These are phyloP conservation scores for Suillus decipiens DNA, from an alignment of 768 basidiomycete species.

Conservation along the genomic window DNA sequence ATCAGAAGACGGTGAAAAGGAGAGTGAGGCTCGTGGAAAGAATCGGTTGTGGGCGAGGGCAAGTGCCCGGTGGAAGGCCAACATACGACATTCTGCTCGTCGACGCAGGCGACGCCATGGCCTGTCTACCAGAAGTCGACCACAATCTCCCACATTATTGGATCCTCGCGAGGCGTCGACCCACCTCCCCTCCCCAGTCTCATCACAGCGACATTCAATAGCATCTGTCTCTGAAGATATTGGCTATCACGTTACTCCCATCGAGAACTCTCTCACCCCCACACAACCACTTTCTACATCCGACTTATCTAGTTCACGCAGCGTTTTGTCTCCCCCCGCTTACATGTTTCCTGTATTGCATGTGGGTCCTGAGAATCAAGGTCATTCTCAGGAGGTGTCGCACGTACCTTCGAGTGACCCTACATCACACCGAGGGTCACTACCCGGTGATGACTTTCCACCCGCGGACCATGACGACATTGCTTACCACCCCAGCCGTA, in stretches of 20 bases:
- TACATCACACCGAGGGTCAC: slow-evolving; percentile 17
- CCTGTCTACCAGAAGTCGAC: slow-evolving; percentile 10
- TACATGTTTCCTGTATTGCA: slow-evolving; percentile 40
- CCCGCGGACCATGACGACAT: slow-evolving; percentile 22
- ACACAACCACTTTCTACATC: slow-evolving; percentile 8
- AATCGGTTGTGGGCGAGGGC: slow-evolving; percentile 67
- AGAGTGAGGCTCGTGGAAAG: slow-evolving; percentile 49
- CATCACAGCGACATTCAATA: slow-evolving; percentile 33
- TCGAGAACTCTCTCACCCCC: slow-evolving; percentile 5
- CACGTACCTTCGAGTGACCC: slow-evolving; percentile 10
- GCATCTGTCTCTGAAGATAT: slow-evolving; percentile 14
- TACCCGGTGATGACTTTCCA: slow-evolving; percentile 11
- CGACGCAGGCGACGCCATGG: slow-evolving; percentile 42
- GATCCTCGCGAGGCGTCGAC: slow-evolving; percentile 16
- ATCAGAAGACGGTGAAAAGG: slow-evolving; percentile 35
- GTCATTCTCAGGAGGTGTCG: slow-evolving; percentile 10
- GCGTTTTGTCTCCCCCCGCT: slow-evolving; percentile 42
- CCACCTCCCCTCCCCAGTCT: slow-evolving; percentile 17
- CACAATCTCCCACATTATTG: slow-evolving; percentile 22
- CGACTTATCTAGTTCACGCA: slow-evolving; percentile 19
- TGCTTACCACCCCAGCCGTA: slow-evolving; percentile 34
- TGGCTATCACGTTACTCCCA: neutral
- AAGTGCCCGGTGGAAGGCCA: slow-evolving; percentile 68
- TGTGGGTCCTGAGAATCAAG: slow-evolving; percentile 15
- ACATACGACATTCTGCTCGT: slow-evolving; percentile 60